Evolutionary conservation across 108 stramenopile species (phyloP), one percentile per base, ranked within the genome.

Genomic region (Ochromonas danica): DNA sequence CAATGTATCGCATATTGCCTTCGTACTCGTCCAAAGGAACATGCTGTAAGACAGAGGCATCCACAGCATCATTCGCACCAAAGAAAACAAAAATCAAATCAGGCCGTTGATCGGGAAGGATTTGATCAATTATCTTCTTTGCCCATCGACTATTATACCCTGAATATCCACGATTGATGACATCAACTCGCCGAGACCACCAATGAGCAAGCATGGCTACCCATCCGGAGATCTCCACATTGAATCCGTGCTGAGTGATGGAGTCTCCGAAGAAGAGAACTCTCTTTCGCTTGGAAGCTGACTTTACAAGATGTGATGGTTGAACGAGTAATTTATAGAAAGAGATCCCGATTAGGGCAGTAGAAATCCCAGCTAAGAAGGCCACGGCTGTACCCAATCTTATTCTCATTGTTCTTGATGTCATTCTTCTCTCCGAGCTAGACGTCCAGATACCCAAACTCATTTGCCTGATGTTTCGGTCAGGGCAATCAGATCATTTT

Each of bases 101-200:
- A 22, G 45, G 45, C 22, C 31, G 3, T 67, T 67, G 14, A 35
- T 6, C 17, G 6, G 25, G 17, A 31, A 67, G 6, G 31, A 67
- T 25, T 36, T 67, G 14, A 28, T 67, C 33, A 6, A 67, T 3
- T 33, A 36, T 36, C 17, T 14, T 3, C 25, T 31, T 31, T 36
- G 63, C 63, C 63, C 63, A 67, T 67, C 63, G 3, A 33, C 30
- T 67, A 31, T 22, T 67, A 36, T 67, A 67, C 17, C 63, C 63
- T 31, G 63, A 67, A 67, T 31, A 67, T 28, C 63, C 63, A 36
- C 63, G 63, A 67, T 67, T 67, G 17, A 67, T 6, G 3, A 67
- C 63, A 67, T 67, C 63, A 67, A 67, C 63, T 6, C 63, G 63
- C 31, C 63, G 17, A 33, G 63, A 14, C 63, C 63, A 67, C 63